Base-by-base conservation (phyloP, 2,329 filamentous ascomycete genomes). In the Blumeria graminis region DNA sequence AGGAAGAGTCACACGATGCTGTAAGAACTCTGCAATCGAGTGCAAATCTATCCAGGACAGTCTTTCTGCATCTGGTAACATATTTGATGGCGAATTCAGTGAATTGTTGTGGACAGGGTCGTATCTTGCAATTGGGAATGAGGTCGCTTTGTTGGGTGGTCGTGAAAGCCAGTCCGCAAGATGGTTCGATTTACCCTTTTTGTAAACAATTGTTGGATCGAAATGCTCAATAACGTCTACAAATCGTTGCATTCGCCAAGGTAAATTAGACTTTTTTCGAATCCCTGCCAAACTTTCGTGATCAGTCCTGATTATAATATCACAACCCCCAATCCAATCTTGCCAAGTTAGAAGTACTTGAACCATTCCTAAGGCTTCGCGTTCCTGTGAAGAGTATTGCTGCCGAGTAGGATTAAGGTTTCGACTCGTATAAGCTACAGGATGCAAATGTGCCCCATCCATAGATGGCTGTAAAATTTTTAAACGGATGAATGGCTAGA, bases 161-260 rank as follows among this genome's bases (percentile, higher is more conserved):
- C 51, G n/a, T 36, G 51, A 53, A 9, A 53, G 13, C 34, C 51
- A 36, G 32, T 53, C 51, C 3, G 51, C 51, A 18, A 53, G 39
- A 53, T 38, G 14, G 28, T 53, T 53, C 4, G 16, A 53, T 53
- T 53, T 53, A n/a, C 13, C 34, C 39, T 8, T 53, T 28, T 39
- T 53, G 3, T 53, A 53, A 11, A 53, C 34, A 51, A 57, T 53
- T n/a, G 32, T 50, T 39, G 55, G 41, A 51, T 53, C n/a, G 28
- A 53, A 18, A 38, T 56, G 13, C 41, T 48, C 55, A 35, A 50
- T 18, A 18, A 56, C 33, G 10, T 56, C 55, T 8, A 50, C 6
- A 14, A 48, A 57, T 32, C 46, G 18, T 22, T 48, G 38, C 18
- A 55, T 50, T 8, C 36, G 18, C 22, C 51, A 13, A 18, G 51